These are phyloP conservation scores for Galeopsis tetrahit DNA, from an alignment of 257 asterid species.

Conservation along the genomic window DNA sequence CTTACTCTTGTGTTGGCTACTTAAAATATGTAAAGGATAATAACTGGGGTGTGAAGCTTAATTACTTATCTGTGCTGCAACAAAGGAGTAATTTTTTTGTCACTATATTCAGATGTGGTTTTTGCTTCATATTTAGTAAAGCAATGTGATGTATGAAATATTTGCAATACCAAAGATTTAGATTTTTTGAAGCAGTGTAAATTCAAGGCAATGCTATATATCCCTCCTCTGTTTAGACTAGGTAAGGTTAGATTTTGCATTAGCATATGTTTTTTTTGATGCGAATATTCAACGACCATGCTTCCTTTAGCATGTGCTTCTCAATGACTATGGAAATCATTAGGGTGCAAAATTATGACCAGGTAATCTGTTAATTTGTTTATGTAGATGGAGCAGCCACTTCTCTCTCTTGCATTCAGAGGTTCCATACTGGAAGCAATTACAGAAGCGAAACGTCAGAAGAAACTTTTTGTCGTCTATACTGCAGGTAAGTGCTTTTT, in stretches of 20 bases:
- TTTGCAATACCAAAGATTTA: not conserved
- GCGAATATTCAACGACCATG: not conserved
- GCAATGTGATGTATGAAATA: not conserved
- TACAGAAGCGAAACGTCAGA: conserved; percentile 77
- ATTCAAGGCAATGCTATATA: not conserved
- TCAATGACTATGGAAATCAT: not conserved
- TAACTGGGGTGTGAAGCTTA: conserved; percentile 7
- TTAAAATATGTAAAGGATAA: not conserved
- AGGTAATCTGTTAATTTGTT: conserved; percentile 29
- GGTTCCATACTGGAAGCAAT: conserved; percentile 87
- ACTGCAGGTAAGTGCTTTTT: conserved; percentile 56
- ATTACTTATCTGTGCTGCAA: not conserved
- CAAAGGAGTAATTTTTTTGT: not conserved
- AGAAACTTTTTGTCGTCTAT: conserved; percentile 91
- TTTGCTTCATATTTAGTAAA: not conserved
- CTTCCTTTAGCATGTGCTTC: not conserved
- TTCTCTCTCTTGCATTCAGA: conserved; percentile 73
- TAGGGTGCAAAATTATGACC: conserved; percentile 16
- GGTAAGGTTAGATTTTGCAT: conserved; percentile 9
- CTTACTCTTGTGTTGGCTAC: not conserved
- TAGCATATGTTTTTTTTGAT: not conserved
- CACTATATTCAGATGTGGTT: not conserved
- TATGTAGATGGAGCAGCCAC: conserved; percentile 76
- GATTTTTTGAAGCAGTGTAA: not conserved
- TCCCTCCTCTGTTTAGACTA: not conserved